These are phyloP conservation scores for Stylosanthes scabra DNA, from an alignment of 331 rosid species.

Conservation along the genomic window DNA sequence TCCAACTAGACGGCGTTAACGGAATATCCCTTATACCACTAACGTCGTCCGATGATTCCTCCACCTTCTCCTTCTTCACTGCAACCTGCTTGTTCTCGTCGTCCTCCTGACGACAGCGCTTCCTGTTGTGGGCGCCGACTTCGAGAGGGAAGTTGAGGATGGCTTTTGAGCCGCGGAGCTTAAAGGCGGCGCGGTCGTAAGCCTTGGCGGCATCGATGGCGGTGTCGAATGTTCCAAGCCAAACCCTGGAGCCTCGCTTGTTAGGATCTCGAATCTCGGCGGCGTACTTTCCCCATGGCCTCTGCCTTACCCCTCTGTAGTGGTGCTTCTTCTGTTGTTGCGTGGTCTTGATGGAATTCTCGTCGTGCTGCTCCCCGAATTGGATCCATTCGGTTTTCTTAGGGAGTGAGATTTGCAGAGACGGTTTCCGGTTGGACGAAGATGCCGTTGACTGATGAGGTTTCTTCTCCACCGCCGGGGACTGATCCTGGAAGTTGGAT, in stretches of 20 bases:
- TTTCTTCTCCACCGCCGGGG: too few relatives aligned
- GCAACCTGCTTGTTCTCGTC: constrained; percentile 13
- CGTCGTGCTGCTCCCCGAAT: constrained; percentile 41
- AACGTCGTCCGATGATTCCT: constrained; percentile 36
- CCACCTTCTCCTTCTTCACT: constrained; percentile 58
- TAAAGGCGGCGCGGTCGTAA: constrained; percentile 87
- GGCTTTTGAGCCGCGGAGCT: constrained; percentile 85
- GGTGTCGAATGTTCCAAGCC: constrained; percentile 87
- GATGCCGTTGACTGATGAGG: background rate
- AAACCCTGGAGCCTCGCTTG: constrained; percentile 75
- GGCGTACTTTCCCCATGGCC: constrained; percentile 96
- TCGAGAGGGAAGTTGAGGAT: constrained; percentile 88
- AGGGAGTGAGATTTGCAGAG: constrained; percentile 69
- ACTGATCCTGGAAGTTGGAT: too few relatives aligned
- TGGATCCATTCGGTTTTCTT: constrained; percentile 69
- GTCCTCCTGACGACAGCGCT: constrained; percentile 62
- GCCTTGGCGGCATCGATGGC: constrained; percentile 92
- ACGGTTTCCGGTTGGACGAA: constrained; percentile 46
- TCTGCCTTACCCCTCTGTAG: constrained; percentile 83
- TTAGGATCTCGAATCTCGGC: constrained; percentile 93
- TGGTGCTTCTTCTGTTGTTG: constrained; percentile 41
- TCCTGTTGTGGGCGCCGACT: constrained; percentile 41
- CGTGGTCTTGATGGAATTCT: background rate
- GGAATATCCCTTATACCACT: constrained; percentile 51
- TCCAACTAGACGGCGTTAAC: constrained; percentile 80